These are phyloP conservation scores for Fusarium citri DNA, from an alignment of 2,329 filamentous ascomycete species.

Conservation along the genomic window DNA sequence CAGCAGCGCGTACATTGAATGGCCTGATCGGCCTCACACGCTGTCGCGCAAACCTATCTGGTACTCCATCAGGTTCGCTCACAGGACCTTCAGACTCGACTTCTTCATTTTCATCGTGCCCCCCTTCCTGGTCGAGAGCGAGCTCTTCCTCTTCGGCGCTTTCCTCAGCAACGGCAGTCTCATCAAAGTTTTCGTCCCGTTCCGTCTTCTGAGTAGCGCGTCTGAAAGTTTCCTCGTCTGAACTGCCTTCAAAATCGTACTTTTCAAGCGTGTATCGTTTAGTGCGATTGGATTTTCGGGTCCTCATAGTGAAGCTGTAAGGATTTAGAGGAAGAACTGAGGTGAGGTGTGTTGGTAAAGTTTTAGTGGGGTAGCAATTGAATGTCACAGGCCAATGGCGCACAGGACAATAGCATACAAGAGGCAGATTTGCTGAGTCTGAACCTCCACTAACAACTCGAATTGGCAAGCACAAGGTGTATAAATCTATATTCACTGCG, in stretches of 20 bases:
- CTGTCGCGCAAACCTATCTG: slow-evolving; percentile 47
- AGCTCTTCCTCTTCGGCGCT: slow-evolving; percentile 51
- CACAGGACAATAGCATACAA: neutral
- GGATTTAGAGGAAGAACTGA: slow-evolving; percentile 9
- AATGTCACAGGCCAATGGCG: neutral
- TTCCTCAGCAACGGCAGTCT: slow-evolving; percentile 45
- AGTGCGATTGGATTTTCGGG: slow-evolving; percentile 52
- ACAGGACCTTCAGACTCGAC: slow-evolving; percentile 43
- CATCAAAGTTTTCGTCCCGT: slow-evolving; percentile 50
- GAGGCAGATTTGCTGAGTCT: neutral
- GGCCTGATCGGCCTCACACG: slow-evolving; percentile 41
- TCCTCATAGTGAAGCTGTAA: slow-evolving; percentile 48
- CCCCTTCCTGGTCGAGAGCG: slow-evolving; percentile 29
- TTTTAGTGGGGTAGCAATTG: slow-evolving; percentile 27
- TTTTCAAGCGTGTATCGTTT: slow-evolving; percentile 51
- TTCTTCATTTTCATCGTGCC: slow-evolving; percentile 47
- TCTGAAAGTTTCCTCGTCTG: slow-evolving; percentile 46
- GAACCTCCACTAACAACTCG: neutral
- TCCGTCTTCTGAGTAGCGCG: slow-evolving; percentile 44
- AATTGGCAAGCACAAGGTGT: neutral
- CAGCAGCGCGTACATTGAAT: slow-evolving; percentile 41
- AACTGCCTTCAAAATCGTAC: slow-evolving; percentile 52
- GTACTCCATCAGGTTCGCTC: slow-evolving; percentile 45
- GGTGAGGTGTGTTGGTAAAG: slow-evolving; percentile 11
- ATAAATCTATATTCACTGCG: neutral